Evolutionary conservation across 2,329 filamentous ascomycete species (phyloP).

Genomic region (Peltaster fructicola): DNA sequence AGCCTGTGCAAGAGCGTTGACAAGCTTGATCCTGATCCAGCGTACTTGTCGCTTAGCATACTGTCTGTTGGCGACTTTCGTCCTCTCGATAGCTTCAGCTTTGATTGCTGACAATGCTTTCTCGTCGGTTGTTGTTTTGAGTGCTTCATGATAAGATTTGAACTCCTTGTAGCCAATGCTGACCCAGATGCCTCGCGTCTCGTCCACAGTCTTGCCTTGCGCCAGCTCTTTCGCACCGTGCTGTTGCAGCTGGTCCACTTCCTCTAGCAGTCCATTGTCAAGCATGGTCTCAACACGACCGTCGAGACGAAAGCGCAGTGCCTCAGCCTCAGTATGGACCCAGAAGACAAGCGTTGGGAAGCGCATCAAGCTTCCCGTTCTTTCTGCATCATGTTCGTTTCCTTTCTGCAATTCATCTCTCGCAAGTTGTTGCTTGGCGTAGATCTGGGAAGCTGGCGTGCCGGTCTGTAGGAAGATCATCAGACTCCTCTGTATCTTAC

Average conservation of each 20-base stretch:
- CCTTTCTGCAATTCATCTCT: no score
- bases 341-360: slow-evolving; percentile 60
- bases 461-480: slow-evolving; percentile 81
- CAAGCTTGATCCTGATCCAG: slow-evolving; percentile 74
- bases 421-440: slow-evolving; percentile 47
- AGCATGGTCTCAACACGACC: slow-evolving; percentile 74
- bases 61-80: slow-evolving; percentile 67
- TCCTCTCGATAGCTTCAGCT: slow-evolving; percentile 47
- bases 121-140: slow-evolving; percentile 14
- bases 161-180: slow-evolving; percentile 95
- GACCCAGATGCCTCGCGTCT: slow-evolving; percentile 78
- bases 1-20: slow-evolving; percentile 43
- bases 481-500: slow-evolving; percentile 77
- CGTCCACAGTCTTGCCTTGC: slow-evolving; percentile 42
- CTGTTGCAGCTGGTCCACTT: slow-evolving; percentile 37
- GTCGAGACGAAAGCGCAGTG: slow-evolving; percentile 54
- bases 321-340: slow-evolving; percentile 58
- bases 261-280: slow-evolving; percentile 41
- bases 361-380: no score
- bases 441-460: slow-evolving; percentile 66
- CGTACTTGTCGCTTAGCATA: slow-evolving; percentile 72
- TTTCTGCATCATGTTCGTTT: slow-evolving; percentile 7
- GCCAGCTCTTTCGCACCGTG: slow-evolving; percentile 28
- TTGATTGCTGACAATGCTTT: slow-evolving; percentile 38
- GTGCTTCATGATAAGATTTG: slow-evolving; percentile 43